phyloP scores from a whole-genome alignment of 768 basidiomycete species.

The Amanita thiersii region DNA sequence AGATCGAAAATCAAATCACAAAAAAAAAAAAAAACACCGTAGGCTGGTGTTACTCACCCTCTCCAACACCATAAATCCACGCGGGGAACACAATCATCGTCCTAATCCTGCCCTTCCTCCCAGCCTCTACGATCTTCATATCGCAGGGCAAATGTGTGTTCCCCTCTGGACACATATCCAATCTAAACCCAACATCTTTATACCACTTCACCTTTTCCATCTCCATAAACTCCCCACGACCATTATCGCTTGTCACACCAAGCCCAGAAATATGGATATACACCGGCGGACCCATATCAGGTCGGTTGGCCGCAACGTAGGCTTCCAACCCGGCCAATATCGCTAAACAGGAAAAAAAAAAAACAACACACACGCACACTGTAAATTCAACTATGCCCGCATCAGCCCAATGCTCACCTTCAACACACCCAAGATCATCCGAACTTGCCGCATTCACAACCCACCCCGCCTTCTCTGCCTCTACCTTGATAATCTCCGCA shows the following conservation, averaged over 20 bases:
- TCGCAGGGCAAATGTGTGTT: constrained; percentile 18
- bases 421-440: constrained; percentile 26
- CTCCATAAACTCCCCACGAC: constrained; percentile 27
- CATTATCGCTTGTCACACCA: constrained; percentile 31
- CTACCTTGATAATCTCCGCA: constrained; percentile 22
- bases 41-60: constrained; percentile 25
- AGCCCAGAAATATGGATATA: constrained; percentile 37
- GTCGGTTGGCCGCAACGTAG: too few relatives aligned
- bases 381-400: neutral
- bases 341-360: constrained; percentile 14
- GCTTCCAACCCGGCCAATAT: constrained; percentile 29
- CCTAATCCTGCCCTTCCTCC: constrained; percentile 29
- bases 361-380: neutral
- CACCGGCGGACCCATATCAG: constrained; percentile 27
- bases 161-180: constrained; percentile 17
- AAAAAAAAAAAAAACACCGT: too few relatives aligned
- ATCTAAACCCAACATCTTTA: constrained; percentile 27
- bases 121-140: constrained; percentile 28
- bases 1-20: neutral
- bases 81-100: constrained; percentile 34
- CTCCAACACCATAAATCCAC: constrained; percentile 34
- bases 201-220: constrained; percentile 20
- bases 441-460: constrained; percentile 34
- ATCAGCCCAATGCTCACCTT: too few relatives aligned
- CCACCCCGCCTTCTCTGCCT: constrained; percentile 26